Base-by-base conservation (phyloP, 2,329 filamentous ascomycete genomes). In the Penicillium sp. region DNA sequence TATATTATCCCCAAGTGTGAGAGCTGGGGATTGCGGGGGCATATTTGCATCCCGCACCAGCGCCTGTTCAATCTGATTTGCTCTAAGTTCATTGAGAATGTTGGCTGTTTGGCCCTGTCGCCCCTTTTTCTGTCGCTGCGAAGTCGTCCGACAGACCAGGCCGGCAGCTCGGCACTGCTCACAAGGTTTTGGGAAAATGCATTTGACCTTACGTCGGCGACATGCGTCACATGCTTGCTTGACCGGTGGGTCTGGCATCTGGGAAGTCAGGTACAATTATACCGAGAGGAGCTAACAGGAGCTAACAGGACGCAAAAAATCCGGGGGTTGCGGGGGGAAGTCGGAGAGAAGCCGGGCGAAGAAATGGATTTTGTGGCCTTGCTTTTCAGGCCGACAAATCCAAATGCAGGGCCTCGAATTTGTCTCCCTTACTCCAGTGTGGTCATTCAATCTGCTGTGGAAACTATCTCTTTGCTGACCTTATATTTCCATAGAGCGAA, bases 151-250 rank as follows among this genome's bases (percentile, higher is more conserved):
- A 40, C 64, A 66, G 16, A 29, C 52, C 8, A 66, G 50, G n/a
- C 46, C 49, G 15, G 59, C 60, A 6, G 53, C 48, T 37, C 50
- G 54, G 50, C 60, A 65, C 41, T 57, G 60, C 25, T 42, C 52
- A 42, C 63, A 65, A 21, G 63, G 63, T 7, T 56, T 52, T 18
- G 54, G 47, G 3, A 49, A 51, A 15, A 54, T 60, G 38, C 64
- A 66, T 54, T 60, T 61, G 39, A 66, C 55, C 31, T 66, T 66
- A 15, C 64, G 61, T 8, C 64, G 62, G 13, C 64, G 61, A 53
- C 64, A 66, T 25, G 60, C 64, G 46, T 66, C 64, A 54, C 64
- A 66, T 35, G 64, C 64, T 32, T 54, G 59, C 9, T 59, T 59
- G 10, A 51, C 44, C 3, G 51, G 47, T 25, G 34, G 37, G 29